Evolutionary conservation across 2,329 filamentous ascomycete species (phyloP).

Genomic region (Tolypocladium sp.): DNA sequence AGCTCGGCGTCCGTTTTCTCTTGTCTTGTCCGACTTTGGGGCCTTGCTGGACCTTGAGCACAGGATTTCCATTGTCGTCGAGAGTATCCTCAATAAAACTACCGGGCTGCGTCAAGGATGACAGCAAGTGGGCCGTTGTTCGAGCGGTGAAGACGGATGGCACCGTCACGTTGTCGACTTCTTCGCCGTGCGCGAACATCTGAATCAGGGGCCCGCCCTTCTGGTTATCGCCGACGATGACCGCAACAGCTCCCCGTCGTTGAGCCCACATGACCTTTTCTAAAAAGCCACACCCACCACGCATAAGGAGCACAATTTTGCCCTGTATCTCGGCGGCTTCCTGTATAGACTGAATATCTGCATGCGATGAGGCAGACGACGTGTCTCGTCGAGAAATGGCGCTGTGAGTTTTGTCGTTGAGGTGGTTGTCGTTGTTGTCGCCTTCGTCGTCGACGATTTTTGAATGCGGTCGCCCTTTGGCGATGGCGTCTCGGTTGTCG

Average conservation of each 20-base stretch:
- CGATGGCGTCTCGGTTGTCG: conserved; percentile 13
- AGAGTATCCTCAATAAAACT: conserved; percentile 51
- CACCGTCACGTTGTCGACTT: conserved; percentile 85
- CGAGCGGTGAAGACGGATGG: conserved; percentile 91
- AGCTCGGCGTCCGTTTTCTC: conserved; percentile 22
- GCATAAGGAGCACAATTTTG: conserved; percentile 83
- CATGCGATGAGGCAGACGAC: conserved; percentile 46
- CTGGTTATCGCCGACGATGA: conserved; percentile 91
- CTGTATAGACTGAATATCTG: conserved; percentile 85
- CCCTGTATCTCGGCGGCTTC: conserved; percentile 88
- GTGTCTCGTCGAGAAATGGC: conserved; percentile 24
- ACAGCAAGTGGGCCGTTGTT: conserved; percentile 87
- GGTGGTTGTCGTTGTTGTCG: conserved; percentile 79
- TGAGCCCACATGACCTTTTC: conserved; percentile 98
- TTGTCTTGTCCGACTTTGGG: conserved; percentile 24
- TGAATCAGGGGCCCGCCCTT: conserved; percentile 84
- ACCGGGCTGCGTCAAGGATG: conserved; percentile 70
- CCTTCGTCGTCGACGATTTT: conserved; percentile 25
- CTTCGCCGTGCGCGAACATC: conserved; percentile 94
- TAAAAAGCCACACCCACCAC: conserved; percentile 90
- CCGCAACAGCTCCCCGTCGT: conserved; percentile 73
- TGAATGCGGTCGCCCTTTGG: conserved; percentile 4
- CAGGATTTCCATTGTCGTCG: conserved; percentile 50
- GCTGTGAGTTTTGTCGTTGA: conserved; percentile 46
- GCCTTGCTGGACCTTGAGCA: conserved; percentile 42